Base-by-base conservation (phyloP, 2,329 filamentous ascomycete species). In the Colletotrichum trifolii region DNA sequence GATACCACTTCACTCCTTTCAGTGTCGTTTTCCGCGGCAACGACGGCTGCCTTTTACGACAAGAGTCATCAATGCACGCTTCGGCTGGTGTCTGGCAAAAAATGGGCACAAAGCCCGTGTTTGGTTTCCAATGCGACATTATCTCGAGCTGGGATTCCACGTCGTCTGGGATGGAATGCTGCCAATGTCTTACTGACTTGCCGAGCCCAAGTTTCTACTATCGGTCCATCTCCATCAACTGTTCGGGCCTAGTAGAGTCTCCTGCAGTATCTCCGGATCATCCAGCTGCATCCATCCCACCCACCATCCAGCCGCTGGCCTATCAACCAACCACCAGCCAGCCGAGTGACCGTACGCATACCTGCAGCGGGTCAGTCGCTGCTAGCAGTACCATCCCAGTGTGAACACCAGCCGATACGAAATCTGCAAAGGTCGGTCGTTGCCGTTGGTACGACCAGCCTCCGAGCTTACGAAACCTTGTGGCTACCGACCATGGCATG, bases 361-460 rank as follows among this genome's bases (percentile, higher is more conserved):
- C 25, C 46, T 61, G 62, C 57, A 61, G 50, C 15, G 47, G 36
- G 40, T 40, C 35, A 38, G 25, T 49, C 55, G 34, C 46, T 61
- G 33, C 46, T 56, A 47, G 12, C 10, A 39, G n/a, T 35, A 17
- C 47, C 39, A 62, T 43, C 40, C 43, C 42, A 36, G 42, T 38
- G 52, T 12, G 34, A 42, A 15, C 49, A 65, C 8, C 42, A 39
- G 52, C 58, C 47, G 52, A 57, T 62, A 62, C 58, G 46, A 65
- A 47, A 34, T 56, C 40, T 47, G 35, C 17, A 36, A 39, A 35
- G 15, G 39, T 45, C 40, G 40, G 15, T 36, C 38, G 45, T 50
- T 11, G 10, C 17, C 35, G 15, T 45, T 35, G 40, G 35, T 34
- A 61, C n/a, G 11, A 60, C 52, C 57, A 52, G 52, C 58, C 52